Evolutionary conservation across 176 grass and related monocot species (phyloP).

Genomic region (Chrysopogon serrulatus): DNA sequence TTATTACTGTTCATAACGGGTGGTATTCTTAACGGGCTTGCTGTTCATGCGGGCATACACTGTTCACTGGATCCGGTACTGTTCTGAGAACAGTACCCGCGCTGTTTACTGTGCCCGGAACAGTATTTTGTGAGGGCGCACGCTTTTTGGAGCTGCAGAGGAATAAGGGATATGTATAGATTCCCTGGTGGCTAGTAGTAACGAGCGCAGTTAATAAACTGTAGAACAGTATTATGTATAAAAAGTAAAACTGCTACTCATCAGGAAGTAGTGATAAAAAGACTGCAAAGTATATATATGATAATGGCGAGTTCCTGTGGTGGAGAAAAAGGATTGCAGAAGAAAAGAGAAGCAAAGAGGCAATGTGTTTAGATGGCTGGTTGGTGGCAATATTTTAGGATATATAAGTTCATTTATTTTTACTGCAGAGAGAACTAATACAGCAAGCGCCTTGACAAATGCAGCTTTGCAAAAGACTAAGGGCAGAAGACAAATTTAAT

Average conservation of each 20-base stretch:
- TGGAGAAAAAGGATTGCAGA: neutral
- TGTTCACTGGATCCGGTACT: too few relatives aligned
- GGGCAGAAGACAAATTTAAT: neutral
- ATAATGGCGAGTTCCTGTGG: neutral
- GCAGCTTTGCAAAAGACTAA: neutral
- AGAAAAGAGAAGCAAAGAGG: neutral
- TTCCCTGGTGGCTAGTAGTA: neutral
- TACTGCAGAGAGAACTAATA: neutral
- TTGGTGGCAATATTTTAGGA: neutral
- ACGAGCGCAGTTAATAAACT: conserved; percentile 2
- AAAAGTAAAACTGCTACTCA: conserved; percentile 2
- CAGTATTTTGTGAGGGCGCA: too few relatives aligned
- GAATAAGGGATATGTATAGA: too few relatives aligned
- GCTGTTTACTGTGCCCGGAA: too few relatives aligned
- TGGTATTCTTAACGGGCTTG: too few relatives aligned
- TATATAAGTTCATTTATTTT: neutral
- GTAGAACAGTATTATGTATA: conserved; percentile 5
- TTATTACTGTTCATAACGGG: too few relatives aligned
- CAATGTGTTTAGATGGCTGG: neutral
- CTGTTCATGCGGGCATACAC: too few relatives aligned
- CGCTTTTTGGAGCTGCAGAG: too few relatives aligned
- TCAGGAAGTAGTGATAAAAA: neutral
- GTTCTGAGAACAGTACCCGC: too few relatives aligned
- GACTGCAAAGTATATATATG: neutral
- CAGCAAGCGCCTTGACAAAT: neutral